phyloP scores from a whole-genome alignment of 2,329 filamentous ascomycete species.

The Alternaria novae-zelandiae region DNA sequence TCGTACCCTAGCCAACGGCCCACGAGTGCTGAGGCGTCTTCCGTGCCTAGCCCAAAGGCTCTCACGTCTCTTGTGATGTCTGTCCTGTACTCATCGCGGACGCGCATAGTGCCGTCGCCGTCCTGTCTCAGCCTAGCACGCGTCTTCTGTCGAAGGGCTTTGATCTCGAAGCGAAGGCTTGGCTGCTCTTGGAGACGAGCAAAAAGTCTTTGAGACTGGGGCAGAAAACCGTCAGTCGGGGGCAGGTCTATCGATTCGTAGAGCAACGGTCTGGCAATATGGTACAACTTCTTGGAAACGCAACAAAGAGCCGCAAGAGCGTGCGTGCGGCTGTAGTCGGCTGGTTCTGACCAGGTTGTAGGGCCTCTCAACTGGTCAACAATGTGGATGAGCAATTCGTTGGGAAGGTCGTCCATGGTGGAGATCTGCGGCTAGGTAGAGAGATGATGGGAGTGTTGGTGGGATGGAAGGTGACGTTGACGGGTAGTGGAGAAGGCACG shows the following conservation, averaged over 20 bases:
- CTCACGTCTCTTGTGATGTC: neutral
- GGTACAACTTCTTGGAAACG: neutral
- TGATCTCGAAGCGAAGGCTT: neutral
- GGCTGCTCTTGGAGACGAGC: neutral
- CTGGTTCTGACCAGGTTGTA: neutral
- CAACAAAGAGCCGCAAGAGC: neutral
- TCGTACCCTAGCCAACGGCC: neutral
- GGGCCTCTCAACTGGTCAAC: neutral
- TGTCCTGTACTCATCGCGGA: neutral
- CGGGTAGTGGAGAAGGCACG: neutral
- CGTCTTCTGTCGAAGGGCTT: neutral
- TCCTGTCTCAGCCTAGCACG: neutral
- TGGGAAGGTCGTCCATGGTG: neutral
- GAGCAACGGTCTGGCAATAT: neutral
- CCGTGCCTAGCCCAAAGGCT: neutral
- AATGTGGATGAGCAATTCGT: slow-evolving; percentile 1
- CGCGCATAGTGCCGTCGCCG: neutral
- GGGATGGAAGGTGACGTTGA: neutral
- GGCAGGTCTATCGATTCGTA: neutral
- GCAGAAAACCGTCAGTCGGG: neutral
- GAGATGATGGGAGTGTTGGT: neutral
- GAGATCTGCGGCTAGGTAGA: too few species aligned
- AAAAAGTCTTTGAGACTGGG: neutral
- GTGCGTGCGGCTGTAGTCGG: neutral
- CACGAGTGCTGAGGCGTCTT: neutral